A percentile compares a stretch with the other conserved stretches of the same genome.
Evolutionary conservation across 1,139 yeast species (phyloP).

Genomic region (Diutina catenulata): DNA sequence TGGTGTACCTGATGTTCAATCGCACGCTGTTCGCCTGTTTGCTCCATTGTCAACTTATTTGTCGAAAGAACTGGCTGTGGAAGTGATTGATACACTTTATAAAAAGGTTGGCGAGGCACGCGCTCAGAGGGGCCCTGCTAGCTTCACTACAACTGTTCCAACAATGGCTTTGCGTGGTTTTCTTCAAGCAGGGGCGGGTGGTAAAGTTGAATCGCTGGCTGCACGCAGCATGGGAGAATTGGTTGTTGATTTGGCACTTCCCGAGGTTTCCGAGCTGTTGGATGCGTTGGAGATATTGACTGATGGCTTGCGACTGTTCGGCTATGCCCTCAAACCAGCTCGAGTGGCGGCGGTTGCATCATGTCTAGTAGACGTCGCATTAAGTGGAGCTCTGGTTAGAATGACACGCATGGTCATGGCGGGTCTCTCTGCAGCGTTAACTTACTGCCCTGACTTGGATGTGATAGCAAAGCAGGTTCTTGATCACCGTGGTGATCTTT

Average conservation of each 20-base stretch:
- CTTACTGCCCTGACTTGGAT: too few relatives aligned
- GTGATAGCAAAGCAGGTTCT: too few relatives aligned
- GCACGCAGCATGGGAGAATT: neutral
- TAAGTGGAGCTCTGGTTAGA: constrained; percentile 33
- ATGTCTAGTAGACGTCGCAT: constrained; percentile 28
- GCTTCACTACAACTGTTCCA: constrained; percentile 51
- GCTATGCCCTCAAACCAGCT: constrained; percentile 29
- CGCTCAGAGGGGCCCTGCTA: too few relatives aligned
- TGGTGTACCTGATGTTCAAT: constrained; percentile 64
- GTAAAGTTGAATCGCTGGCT: constrained; percentile 15
- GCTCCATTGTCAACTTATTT: constrained; percentile 19
- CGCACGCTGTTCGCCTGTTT: constrained; percentile 58
- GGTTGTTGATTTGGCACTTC: neutral
- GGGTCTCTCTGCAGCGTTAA: too few relatives aligned
- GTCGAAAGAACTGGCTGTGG: neutral
- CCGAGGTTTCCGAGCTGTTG: constrained; percentile 22
- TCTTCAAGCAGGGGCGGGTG: constrained; percentile 10
- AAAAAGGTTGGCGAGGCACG: neutral
- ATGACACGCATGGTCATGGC: too few relatives aligned
- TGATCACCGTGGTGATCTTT: too few relatives aligned
- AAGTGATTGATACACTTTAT: neutral
- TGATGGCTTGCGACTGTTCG: constrained; percentile 46
- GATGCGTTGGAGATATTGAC: constrained; percentile 56
- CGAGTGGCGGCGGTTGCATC: constrained; percentile 28
- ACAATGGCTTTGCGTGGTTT: constrained; percentile 58